phyloP scores from a whole-genome alignment of 768 basidiomycete species.

The Rhodotorula paludigena region DNA sequence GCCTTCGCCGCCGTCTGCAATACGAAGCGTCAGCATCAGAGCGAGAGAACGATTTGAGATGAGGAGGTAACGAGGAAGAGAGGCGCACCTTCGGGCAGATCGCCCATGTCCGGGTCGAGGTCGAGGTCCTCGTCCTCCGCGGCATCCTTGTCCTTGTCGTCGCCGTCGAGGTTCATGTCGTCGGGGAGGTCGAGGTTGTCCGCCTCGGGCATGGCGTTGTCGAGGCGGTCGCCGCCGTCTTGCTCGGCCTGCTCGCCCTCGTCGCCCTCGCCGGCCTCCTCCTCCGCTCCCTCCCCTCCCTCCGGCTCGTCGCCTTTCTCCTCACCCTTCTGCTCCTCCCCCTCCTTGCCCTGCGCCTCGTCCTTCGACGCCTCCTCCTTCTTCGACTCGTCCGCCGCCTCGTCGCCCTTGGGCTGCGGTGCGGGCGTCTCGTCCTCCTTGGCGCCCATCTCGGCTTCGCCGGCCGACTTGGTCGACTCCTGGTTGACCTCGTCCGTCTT shows the following conservation, averaged over 20 bases:
- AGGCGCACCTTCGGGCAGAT: constrained; percentile 38
- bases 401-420: constrained; percentile 45
- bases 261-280: constrained; percentile 22
- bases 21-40: neutral
- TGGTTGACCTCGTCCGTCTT: constrained; percentile 45
- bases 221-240: constrained; percentile 60
- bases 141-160: constrained; percentile 43
- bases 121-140: constrained; percentile 45
- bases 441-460: constrained; percentile 67
- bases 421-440: constrained; percentile 61
- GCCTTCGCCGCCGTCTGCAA: constrained; percentile 44
- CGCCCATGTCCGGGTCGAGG: constrained; percentile 40
- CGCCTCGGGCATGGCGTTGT: constrained; percentile 70
- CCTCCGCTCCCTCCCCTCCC: constrained; percentile 20
- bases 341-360: constrained; percentile 42
- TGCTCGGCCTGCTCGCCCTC: constrained; percentile 53
- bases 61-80: too few species aligned
- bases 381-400: constrained; percentile 41
- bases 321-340: constrained; percentile 38
- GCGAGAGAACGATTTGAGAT: neutral
- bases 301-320: constrained; percentile 37
- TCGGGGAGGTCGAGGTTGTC: constrained; percentile 86
- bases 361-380: constrained; percentile 42
- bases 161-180: constrained; percentile 59
- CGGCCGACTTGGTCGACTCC: constrained; percentile 47